A percentile compares a stretch with the other conserved stretches of the same genome.
phyloP scores from a whole-genome alignment of 306 rosid species.

The Chamaecrista fasciculata region DNA sequence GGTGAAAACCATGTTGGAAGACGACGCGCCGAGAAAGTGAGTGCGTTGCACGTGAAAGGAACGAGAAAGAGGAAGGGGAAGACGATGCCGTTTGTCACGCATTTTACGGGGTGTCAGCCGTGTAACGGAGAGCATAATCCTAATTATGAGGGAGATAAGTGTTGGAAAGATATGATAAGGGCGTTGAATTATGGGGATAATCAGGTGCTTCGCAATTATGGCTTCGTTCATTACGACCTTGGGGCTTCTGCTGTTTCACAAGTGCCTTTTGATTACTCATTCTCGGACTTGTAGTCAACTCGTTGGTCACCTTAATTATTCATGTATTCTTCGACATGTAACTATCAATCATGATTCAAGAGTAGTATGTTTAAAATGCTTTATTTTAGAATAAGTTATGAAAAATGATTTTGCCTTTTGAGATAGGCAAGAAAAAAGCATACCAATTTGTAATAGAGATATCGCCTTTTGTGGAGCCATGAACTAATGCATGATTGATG shows the following conservation, averaged over 20 bases:
- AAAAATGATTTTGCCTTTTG: too few relatives aligned
- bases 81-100: conserved; percentile 47
- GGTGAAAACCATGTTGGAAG: background rate
- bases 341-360: too few relatives aligned
- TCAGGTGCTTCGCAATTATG: conserved; percentile 45
- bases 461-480: conserved; percentile 29
- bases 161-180: conserved; percentile 44
- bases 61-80: background rate
- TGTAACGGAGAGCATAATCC: conserved; percentile 49
- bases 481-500: conserved; percentile 60
- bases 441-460: too few relatives aligned
- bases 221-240: conserved; percentile 33
- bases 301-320: too few relatives aligned
- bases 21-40: conserved; percentile 44
- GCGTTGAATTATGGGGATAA: conserved; percentile 56
- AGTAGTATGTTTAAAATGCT: too few relatives aligned
- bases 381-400: too few relatives aligned
- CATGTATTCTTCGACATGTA: too few relatives aligned
- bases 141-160: conserved; percentile 26
- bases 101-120: conserved; percentile 61
- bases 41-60: conserved; percentile 23
- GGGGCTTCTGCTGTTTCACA: background rate
- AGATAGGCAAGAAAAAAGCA: too few relatives aligned
- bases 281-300: background rate
- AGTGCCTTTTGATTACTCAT: conserved; percentile 32